These are phyloP conservation scores for Russula sp. DNA, from an alignment of 768 basidiomycete genomes.

Conservation along the genomic window DNA sequence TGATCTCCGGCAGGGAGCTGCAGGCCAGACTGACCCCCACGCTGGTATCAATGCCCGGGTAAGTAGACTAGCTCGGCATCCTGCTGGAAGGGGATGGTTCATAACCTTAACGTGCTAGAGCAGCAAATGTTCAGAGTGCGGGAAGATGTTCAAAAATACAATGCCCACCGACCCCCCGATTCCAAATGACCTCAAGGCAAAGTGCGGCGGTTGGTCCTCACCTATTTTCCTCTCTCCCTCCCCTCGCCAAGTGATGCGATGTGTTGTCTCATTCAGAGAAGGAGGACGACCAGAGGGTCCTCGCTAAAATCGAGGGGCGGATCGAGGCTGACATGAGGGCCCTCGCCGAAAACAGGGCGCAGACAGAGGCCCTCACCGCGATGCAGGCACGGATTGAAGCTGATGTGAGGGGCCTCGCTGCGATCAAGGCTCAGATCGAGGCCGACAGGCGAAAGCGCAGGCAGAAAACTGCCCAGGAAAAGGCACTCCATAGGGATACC, in stretches of 20 bases:
- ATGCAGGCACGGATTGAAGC: slow-evolving; percentile 93
- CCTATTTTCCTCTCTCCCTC: not conserved
- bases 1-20: slow-evolving; percentile 34
- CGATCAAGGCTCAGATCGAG: slow-evolving; percentile 90
- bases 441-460: slow-evolving; percentile 86
- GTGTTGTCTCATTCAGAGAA: slow-evolving; percentile 54
- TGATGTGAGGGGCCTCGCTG: slow-evolving; percentile 39
- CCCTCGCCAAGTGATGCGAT: no score
- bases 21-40: slow-evolving; percentile 23
- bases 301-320: no score
- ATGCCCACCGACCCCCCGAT: slow-evolving; percentile 86
- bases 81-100: not conserved
- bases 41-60: slow-evolving; percentile 63
- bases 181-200: slow-evolving; percentile 74
- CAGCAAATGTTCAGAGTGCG: slow-evolving; percentile 78
- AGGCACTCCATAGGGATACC: slow-evolving; percentile 81
- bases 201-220: slow-evolving; percentile 55
- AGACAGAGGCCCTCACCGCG: slow-evolving; percentile 84
- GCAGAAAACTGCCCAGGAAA: slow-evolving; percentile 83
- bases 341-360: slow-evolving; percentile 79
- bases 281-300: slow-evolving; percentile 74
- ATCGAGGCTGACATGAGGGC: slow-evolving; percentile 45
- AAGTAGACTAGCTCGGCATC: slow-evolving; percentile 15
- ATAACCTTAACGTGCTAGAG: slow-evolving; percentile 37
- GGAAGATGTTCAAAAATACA: slow-evolving; percentile 80